A percentile compares a stretch with the other conserved stretches of the same genome.
Conservation (phyloP, 305 asterid genomes). For the Fraxinus floribunda region DNA sequence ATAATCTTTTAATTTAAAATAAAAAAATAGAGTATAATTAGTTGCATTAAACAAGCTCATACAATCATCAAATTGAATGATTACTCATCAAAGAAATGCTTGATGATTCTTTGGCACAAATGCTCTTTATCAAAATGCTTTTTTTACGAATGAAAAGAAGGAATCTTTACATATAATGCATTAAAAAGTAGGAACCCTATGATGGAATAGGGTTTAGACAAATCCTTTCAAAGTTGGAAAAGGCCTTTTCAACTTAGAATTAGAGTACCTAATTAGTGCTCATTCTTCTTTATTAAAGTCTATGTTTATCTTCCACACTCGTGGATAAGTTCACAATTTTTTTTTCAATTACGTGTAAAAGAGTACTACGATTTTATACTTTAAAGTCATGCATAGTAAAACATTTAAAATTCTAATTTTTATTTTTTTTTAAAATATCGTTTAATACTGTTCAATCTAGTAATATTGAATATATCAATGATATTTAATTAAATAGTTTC, state of each 20-base stretch:
- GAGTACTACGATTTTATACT: not conserved
- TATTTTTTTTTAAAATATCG: not conserved
- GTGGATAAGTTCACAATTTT: constrained; percentile 8
- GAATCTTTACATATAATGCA: constrained; percentile 16
- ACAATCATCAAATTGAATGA: constrained; percentile 38
- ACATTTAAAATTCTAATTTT: not conserved
- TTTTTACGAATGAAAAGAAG: constrained; percentile 13
- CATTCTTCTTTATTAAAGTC: constrained; percentile 7
- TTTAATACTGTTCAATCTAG: no score
- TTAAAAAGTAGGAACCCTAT: constrained; percentile 10
- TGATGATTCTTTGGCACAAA: constrained; percentile 25
- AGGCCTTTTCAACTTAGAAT: constrained; percentile 24
- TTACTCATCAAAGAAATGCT: constrained; percentile 25
- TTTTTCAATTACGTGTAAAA: not conserved
- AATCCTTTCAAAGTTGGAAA: constrained; percentile 17
- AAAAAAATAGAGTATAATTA: constrained; percentile 18
- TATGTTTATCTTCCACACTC: not conserved
- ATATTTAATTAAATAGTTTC: not conserved
- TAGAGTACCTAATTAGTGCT: not conserved
- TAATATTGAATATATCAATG: not conserved
- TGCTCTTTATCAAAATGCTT: constrained; percentile 29
- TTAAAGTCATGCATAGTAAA: not conserved
- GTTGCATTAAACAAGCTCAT: constrained; percentile 25
- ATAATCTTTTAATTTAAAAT: not conserved
- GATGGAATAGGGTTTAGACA: constrained; percentile 5